phyloP scores from a whole-genome alignment of 768 basidiomycete species.

The Lyophyllum decastes region DNA sequence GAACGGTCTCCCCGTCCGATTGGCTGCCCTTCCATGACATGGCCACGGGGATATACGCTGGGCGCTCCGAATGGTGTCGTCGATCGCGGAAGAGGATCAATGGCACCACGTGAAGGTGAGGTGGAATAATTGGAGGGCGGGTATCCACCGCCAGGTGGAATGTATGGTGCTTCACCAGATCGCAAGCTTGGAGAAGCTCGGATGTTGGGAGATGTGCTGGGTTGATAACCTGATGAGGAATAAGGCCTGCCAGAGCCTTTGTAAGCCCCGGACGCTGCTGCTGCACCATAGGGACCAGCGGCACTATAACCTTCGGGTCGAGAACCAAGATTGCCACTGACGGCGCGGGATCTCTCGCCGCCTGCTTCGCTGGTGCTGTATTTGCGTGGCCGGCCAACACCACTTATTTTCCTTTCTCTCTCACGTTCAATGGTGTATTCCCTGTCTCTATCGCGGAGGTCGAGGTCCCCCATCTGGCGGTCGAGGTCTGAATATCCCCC shows the following conservation, averaged over 20 bases:
- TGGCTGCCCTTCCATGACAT: constrained; percentile 57
- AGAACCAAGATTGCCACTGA: constrained; percentile 39
- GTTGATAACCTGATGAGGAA: constrained; percentile 19
- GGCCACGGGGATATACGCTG: constrained; percentile 56
- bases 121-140: constrained; percentile 18
- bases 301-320: constrained; percentile 29
- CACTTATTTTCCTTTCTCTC: constrained; percentile 34
- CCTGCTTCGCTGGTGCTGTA: constrained; percentile 45
- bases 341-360: constrained; percentile 34
- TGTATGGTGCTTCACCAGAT: constrained; percentile 42
- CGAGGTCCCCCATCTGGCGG: constrained; percentile 44
- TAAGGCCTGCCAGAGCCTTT: constrained; percentile 19
- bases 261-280: constrained; percentile 33
- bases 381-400: constrained; percentile 41
- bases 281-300: constrained; percentile 31
- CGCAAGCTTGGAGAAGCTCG: constrained; percentile 52
- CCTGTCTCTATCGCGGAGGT: constrained; percentile 35
- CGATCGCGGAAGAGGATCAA: constrained; percentile 38
- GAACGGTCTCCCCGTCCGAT: constrained; percentile 31
- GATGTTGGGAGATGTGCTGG: constrained; percentile 24
- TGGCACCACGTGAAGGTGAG: constrained; percentile 35
- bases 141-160: constrained; percentile 19
- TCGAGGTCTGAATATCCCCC: constrained; percentile 34
- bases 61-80: constrained; percentile 41
- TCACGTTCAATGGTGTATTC: constrained; percentile 33